Evolutionary conservation across 176 grass and related monocot species (phyloP).

Genomic region (Eleusine indica): DNA sequence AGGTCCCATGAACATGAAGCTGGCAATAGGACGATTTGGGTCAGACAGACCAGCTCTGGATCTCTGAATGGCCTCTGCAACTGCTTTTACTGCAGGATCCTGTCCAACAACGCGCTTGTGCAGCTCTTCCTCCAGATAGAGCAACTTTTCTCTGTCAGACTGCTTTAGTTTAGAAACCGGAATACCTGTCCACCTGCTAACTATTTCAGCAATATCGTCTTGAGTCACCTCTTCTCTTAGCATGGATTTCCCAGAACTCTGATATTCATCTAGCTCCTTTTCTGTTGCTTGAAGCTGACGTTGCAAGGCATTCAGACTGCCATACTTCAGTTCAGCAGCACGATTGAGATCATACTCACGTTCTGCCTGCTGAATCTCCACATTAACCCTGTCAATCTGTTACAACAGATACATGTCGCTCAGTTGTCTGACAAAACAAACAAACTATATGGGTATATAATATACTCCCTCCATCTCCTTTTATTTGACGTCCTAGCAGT

Average conservation of each 20-base stretch:
- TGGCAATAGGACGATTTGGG: slow-evolving; percentile 93
- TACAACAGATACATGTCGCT: slow-evolving; percentile 42
- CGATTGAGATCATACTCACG: slow-evolving; percentile 98
- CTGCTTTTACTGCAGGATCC: slow-evolving; percentile 93
- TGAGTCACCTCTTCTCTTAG: slow-evolving; percentile 96
- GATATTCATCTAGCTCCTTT: slow-evolving; percentile 87
- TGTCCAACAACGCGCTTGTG: slow-evolving; percentile 95
- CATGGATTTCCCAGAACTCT: slow-evolving; percentile 98
- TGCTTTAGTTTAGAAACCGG: slow-evolving; percentile 96
- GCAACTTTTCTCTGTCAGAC: slow-evolving; percentile 88
- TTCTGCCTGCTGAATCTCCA: slow-evolving; percentile 97
- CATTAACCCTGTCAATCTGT: slow-evolving; percentile 98
- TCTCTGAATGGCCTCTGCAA: slow-evolving; percentile 95
- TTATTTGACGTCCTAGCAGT: too few species aligned
- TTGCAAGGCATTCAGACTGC: slow-evolving; percentile 95
- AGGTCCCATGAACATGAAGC: slow-evolving; percentile 99
- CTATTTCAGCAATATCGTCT: slow-evolving; percentile 98
- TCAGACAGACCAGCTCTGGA: slow-evolving; percentile 97
- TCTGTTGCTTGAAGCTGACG: slow-evolving; percentile 82
- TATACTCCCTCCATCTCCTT: background rate
- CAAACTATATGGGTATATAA: background rate
- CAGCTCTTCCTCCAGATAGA: slow-evolving; percentile 92
- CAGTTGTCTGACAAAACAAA: slow-evolving; percentile 21
- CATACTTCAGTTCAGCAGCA: slow-evolving; percentile 96
- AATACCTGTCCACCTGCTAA: slow-evolving; percentile 97